A percentile compares a stretch with the other conserved stretches of the same genome.
Evolutionary conservation across 768 basidiomycete species (phyloP).

Genomic region (Suillus weaverae): DNA sequence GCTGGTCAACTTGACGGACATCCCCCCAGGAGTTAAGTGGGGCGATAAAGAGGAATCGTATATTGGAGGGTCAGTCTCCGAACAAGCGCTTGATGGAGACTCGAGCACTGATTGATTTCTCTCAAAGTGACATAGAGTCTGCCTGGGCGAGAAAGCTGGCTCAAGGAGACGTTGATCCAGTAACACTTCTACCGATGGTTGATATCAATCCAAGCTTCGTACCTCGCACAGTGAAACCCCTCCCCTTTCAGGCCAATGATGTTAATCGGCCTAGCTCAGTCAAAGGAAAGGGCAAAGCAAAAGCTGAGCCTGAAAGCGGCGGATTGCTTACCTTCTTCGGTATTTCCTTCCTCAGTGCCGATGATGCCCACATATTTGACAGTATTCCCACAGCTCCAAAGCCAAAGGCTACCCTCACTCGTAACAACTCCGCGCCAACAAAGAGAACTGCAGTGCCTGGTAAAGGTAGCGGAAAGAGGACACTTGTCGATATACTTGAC

Average conservation of each 20-base stretch:
- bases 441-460: slow-evolving; percentile 37
- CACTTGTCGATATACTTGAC: slow-evolving; percentile 69
- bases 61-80: slow-evolving; percentile 59
- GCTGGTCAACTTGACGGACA: slow-evolving; percentile 69
- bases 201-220: slow-evolving; percentile 74
- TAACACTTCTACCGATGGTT: slow-evolving; percentile 63
- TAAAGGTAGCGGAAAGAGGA: slow-evolving; percentile 73
- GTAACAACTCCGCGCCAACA: slow-evolving; percentile 30
- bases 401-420: slow-evolving; percentile 25
- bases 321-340: slow-evolving; percentile 67
- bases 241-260: slow-evolving; percentile 33
- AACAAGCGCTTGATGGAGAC: neutral
- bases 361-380: slow-evolving; percentile 33
- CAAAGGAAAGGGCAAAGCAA: slow-evolving; percentile 52
- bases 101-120: slow-evolving; percentile 5
- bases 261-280: slow-evolving; percentile 25
- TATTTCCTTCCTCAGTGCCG: slow-evolving; percentile 38
- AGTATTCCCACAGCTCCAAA: slow-evolving; percentile 31
- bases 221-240: slow-evolving; percentile 52
- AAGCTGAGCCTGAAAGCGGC: slow-evolving; percentile 21
- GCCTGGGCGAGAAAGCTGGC: slow-evolving; percentile 66
- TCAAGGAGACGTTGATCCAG: slow-evolving; percentile 68
- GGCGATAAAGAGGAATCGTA: slow-evolving; percentile 65
- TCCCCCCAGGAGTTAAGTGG: slow-evolving; percentile 53
- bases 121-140: slow-evolving; percentile 60